Base-by-base conservation (phyloP, 73 alveolate species). In the Effrenium voratum region DNA sequence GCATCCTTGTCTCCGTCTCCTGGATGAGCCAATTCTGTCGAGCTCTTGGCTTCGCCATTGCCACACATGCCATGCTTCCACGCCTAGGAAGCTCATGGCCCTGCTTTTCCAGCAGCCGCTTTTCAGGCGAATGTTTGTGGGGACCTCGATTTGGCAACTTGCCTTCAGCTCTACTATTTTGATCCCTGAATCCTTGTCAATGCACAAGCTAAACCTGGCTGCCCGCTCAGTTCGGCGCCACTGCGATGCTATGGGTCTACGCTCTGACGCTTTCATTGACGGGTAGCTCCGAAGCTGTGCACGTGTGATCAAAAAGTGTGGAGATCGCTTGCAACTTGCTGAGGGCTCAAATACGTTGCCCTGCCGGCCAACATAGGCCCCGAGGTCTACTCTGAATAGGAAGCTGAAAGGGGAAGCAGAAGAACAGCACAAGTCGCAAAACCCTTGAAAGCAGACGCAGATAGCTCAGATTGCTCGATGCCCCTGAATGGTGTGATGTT, bases 21-120 rank as follows among this genome's bases (percentile, higher is more conserved):
- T 87, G 52, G 95, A 87, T 63, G 95, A 87, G 44, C 95, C 95
- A 41, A 41, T 87, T 50, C 95, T 87, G 95, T 38, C 34, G 41
- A n/a, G 36, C 12, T 1, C 93, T 41, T 28, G 2, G 2, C 2
- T 66, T 16, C n/a, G 30, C 41, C 16, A 66, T 66, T 66, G 0
- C 15, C 30, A 40, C 41, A 24, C 41, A 19, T 30, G 40, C 79
- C 79, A 16, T 66, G 34, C 79, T 16, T 0, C 40, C 15, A 22
- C 5, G 40, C 70, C n/a, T n/a, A 87, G 95, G 95, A 59, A 68
- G 47, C 68, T 87, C 70, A 66, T 63, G 72, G 95, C 95, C 45
- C 50, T 87, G 84, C 95, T 87, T 34, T 87, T 87, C 68, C 59
- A 87, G 84, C 95, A 87, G 57, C 95, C 95, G 47, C 52, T 87